Conservation (phyloP, 345 rosid genomes). For the Lepidium africanum region DNA sequence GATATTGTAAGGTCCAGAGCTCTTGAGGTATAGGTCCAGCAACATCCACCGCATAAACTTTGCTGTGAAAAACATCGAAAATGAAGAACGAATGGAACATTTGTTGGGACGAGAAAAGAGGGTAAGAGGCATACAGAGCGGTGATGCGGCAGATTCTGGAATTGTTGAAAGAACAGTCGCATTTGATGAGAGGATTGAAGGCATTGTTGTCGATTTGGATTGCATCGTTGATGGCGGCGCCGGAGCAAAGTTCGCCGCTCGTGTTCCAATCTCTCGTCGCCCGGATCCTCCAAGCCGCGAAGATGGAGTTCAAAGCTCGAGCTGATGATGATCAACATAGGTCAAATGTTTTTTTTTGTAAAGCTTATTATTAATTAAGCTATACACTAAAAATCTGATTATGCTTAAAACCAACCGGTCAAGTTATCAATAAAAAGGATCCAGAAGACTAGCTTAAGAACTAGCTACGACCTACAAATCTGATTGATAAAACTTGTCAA, state of each 20-base stretch:
- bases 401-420: too few species aligned
- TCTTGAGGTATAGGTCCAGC: slow-evolving; percentile 6
- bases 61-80: too few species aligned
- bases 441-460: background rate
- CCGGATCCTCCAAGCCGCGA: slow-evolving; percentile 8
- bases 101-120: too few species aligned
- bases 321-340: background rate
- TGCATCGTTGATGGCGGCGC: slow-evolving; percentile 28
- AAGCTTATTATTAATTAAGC: too few species aligned
- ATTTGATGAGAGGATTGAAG: slow-evolving; percentile 43
- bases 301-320: slow-evolving; percentile 19
- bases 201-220: background rate
- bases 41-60: too few species aligned
- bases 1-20: slow-evolving; percentile 12
- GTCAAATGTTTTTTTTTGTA: too few species aligned
- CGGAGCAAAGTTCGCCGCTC: slow-evolving; percentile 53
- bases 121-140: too few species aligned
- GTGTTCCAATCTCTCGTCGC: slow-evolving; percentile 35
- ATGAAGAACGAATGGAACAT: too few species aligned
- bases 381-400: too few species aligned
- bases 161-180: too few species aligned
- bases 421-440: background rate
- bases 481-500: background rate
- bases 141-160: background rate
- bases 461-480: background rate